Base-by-base conservation (phyloP, 805 yeast species). In the Ogataea allantospora region DNA sequence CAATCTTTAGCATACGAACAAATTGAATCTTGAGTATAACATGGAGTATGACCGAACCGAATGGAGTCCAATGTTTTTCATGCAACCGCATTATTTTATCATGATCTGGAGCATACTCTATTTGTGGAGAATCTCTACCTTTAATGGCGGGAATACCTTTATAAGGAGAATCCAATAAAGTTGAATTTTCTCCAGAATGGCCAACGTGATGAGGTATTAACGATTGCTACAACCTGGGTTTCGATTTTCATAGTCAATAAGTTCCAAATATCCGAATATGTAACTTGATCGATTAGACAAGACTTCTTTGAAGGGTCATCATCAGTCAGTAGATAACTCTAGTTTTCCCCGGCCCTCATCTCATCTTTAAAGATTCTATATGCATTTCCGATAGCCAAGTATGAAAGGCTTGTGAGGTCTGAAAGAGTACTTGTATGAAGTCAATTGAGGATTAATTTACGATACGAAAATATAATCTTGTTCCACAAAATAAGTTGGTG, bases 331-430 rank as follows among this genome's bases (percentile, higher is more conserved):
- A 89, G 59, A 58, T 93, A 93, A 51, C 89, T 73, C 64, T 89
- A 93, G 67, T 93, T 93, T 57, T 91, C 93, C 97, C 96, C 17
- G 78, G 58, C n/a, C 91, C 87, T 97, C 98, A 91, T 62, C 96
- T 77, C 96, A 89, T 89, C 38, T 91, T 89, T 49, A 93, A 77
- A 21, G 83, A 65, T 50, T 77, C 72, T 40, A 93, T 74, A 51
- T 86, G 93, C 99, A 93, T 93, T 19, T 36, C 33, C n/a, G n/a
- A n/a, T n/a, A n/a, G n/a, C n/a, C n/a, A n/a, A n/a, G n/a, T n/a
- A n/a, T n/a, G n/a, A n/a, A n/a, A n/a, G n/a, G n/a, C n/a, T n/a
- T n/a, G n/a, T n/a, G n/a, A n/a, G n/a, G n/a, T n/a, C n/a, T n/a
- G n/a, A n/a, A n/a, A n/a, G n/a, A n/a, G n/a, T n/a, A n/a, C n/a